Conservation (phyloP, 495 filamentous ascomycete genomes). For the Annulohypoxylon nitens region DNA sequence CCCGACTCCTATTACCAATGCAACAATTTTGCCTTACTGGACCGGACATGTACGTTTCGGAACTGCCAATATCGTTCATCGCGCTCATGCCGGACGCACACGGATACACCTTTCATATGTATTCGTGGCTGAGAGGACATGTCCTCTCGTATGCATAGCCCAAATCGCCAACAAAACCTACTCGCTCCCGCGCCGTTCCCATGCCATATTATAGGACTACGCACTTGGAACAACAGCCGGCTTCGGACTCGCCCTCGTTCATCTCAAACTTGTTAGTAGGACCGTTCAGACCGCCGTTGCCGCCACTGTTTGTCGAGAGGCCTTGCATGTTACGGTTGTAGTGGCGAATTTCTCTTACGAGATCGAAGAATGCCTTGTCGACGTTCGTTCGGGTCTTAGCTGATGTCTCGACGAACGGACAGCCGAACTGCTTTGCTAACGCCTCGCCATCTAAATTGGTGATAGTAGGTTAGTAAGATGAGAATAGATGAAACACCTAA, state of each 20-base stretch:
- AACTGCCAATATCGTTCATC: conserved; percentile 41
- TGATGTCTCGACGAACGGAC: conserved; percentile 99
- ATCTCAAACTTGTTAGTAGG: conserved; percentile 82
- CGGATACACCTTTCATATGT: conserved; percentile 20
- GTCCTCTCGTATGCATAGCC: conserved; percentile 38
- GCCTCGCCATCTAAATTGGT: conserved; percentile 81
- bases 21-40: conserved; percentile 44
- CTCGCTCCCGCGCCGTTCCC: conserved; percentile 13
- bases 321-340: conserved; percentile 98
- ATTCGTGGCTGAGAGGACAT: conserved; percentile 19
- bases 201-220: conserved; percentile 81
- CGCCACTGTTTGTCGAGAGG: conserved; percentile 74
- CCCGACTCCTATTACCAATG: conserved; percentile 48
- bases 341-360: conserved; percentile 94
- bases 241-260: conserved; percentile 74
- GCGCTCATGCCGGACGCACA: conserved; percentile 35
- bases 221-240: conserved; percentile 89
- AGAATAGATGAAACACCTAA: conserved; percentile 40
- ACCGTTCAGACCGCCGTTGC: conserved; percentile 71
- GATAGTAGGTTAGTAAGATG: conserved; percentile 8
- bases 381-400: conserved; percentile 98
- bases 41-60: conserved; percentile 41
- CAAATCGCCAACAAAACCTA: conserved; percentile 18
- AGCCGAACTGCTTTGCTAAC: conserved; percentile 87
- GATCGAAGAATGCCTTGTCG: conserved; percentile 97